These are phyloP conservation scores for Pseudozyma sp. DNA, from an alignment of 1,284 basidiomycete species.

Conservation along the genomic window DNA sequence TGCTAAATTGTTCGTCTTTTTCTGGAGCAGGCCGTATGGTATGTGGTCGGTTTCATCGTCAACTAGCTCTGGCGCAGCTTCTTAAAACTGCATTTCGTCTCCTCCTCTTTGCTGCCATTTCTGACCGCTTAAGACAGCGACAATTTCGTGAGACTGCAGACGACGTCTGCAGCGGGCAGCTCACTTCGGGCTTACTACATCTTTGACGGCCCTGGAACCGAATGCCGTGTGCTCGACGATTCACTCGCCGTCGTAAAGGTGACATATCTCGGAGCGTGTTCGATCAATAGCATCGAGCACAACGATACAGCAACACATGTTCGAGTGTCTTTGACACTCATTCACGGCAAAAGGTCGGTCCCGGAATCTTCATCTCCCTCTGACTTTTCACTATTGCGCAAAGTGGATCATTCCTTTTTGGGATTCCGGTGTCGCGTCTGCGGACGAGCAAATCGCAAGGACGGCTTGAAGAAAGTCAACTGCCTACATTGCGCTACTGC, in stretches of 20 bases:
- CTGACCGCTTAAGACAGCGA: constrained; percentile 1
- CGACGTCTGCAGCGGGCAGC: neutral
- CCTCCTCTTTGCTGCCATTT: too few relatives aligned
- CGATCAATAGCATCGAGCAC: constrained; percentile 15
- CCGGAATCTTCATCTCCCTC: too few relatives aligned
- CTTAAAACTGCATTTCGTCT: neutral
- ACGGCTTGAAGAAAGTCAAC: neutral
- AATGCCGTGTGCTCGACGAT: constrained; percentile 11
- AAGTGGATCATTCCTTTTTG: constrained; percentile 14
- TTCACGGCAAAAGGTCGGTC: too few relatives aligned
- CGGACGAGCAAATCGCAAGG: constrained; percentile 29
- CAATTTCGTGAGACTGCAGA: neutral
- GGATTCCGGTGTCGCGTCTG: constrained; percentile 24
- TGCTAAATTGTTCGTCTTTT: neutral
- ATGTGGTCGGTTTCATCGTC: neutral
- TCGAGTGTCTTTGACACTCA: too few relatives aligned
- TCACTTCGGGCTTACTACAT: constrained; percentile 8
- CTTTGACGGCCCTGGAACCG: constrained; percentile 4
- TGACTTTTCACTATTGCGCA: neutral
- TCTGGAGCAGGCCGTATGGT: constrained; percentile 15
- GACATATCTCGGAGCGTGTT: constrained; percentile 11
- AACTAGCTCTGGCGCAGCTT: neutral
- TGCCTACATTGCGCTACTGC: constrained; percentile 23
- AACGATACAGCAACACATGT: neutral
- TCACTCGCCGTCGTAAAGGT: constrained; percentile 13